phyloP scores from a whole-genome alignment of 2,329 filamentous ascomycete genomes.

The Coleophoma cylindrospora region DNA sequence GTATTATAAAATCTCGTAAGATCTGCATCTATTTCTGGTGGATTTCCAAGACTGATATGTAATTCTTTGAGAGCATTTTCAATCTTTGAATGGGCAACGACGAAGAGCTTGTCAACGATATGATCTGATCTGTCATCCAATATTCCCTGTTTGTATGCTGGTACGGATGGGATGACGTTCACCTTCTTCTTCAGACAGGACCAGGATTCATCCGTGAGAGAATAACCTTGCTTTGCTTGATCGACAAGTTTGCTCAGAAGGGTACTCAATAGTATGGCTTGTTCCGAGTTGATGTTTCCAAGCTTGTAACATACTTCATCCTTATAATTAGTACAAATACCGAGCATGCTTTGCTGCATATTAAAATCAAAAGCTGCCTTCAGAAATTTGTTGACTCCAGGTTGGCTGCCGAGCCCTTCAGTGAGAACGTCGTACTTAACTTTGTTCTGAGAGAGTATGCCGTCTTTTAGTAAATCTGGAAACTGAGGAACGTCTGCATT shows the following conservation, averaged over 20 bases:
- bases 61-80: constrained; percentile 24
- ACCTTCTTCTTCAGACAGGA: constrained; percentile 21
- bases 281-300: constrained; percentile 38
- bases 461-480: constrained; percentile 38
- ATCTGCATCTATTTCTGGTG: constrained; percentile 16
- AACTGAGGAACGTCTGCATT: constrained; percentile 48
- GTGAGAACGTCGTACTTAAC: constrained; percentile 28
- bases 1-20: constrained; percentile 12
- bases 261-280: constrained; percentile 44
- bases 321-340: constrained; percentile 59
- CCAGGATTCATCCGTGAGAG: constrained; percentile 41
- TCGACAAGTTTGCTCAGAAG: constrained; percentile 52
- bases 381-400: constrained; percentile 38
- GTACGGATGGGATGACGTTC: constrained; percentile 23
- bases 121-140: constrained; percentile 33
- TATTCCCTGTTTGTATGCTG: constrained; percentile 37
- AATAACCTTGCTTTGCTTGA: constrained; percentile 47
- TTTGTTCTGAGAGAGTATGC: constrained; percentile 45
- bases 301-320: constrained; percentile 57
- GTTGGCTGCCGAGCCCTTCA: background rate
- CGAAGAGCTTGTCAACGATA: constrained; percentile 60
- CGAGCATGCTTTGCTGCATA: constrained; percentile 51
- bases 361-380: constrained; percentile 51
- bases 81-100: constrained; percentile 41
- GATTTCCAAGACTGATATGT: constrained; percentile 8